A percentile compares a stretch with the other conserved stretches of the same genome.
phyloP scores from a whole-genome alignment of 2,329 filamentous ascomycete genomes.

The Claviceps capensis region DNA sequence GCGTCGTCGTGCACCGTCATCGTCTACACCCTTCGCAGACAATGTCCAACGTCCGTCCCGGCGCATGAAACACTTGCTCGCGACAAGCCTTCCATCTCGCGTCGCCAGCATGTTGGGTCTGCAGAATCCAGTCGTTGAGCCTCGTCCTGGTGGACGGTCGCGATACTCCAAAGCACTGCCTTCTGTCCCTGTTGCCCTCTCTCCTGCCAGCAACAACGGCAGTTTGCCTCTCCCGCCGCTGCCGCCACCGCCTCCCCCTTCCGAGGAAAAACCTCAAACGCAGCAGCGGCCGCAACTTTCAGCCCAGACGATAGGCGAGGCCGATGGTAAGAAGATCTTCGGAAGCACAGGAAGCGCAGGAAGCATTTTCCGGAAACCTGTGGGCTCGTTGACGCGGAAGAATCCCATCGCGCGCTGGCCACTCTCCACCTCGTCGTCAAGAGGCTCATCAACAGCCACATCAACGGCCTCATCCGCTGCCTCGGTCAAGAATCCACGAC shows the following conservation, averaged over 20 bases:
- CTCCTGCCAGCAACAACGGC: slow-evolving; percentile 12
- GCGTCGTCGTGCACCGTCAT: too few relatives aligned
- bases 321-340: slow-evolving; percentile 6
- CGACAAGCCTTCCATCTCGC: not conserved
- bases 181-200: slow-evolving; percentile 25
- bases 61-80: not conserved
- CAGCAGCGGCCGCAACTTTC: too few relatives aligned
- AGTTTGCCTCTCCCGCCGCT: slow-evolving; percentile 11
- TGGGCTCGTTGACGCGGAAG: slow-evolving; percentile 6
- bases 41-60: not conserved
- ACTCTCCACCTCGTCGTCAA: slow-evolving; percentile 6
- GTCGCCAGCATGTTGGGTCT: slow-evolving; percentile 3
- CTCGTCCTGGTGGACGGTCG: slow-evolving; percentile 27
- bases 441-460: not conserved
- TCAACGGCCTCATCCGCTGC: slow-evolving; percentile 4
- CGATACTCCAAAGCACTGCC: slow-evolving; percentile 47
- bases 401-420: slow-evolving; percentile 4
- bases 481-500: slow-evolving; percentile 22
- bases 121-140: not conserved
- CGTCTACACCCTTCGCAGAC: not conserved
- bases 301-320: not conserved
- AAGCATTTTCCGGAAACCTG: slow-evolving; percentile 10
- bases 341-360: not conserved
- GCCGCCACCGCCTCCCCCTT: slow-evolving; percentile 8
- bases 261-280: too few relatives aligned